Percentiles rank a stretch among this genome's conserved stretches.
phyloP scores from a whole-genome alignment of 768 basidiomycete genomes.

The Leccinum rimulosum region DNA sequence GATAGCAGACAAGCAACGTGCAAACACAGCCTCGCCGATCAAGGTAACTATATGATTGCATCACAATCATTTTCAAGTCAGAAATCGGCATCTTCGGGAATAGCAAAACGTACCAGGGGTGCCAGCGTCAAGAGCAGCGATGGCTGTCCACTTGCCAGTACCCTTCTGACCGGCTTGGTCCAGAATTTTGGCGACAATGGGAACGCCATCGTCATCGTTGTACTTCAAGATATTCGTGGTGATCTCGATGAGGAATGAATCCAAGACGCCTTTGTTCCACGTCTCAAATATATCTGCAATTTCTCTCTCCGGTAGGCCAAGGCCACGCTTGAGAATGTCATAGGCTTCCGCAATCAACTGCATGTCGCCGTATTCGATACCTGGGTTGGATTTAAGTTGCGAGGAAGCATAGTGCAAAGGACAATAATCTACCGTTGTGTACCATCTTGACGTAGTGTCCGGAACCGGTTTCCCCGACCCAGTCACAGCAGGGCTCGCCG shows the following conservation, averaged over 20 bases:
- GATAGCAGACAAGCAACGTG: conserved; percentile 95
- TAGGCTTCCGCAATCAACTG: conserved; percentile 98
- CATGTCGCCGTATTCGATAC: conserved; percentile 99
- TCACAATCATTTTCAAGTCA: conserved; percentile 9
- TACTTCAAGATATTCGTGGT: conserved; percentile 95
- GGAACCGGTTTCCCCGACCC: conserved; percentile 95
- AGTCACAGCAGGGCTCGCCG: conserved; percentile 98
- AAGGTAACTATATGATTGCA: conserved; percentile 69
- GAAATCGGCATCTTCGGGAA: conserved; percentile 6
- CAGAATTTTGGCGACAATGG: conserved; percentile 90
- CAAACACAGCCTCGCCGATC: conserved; percentile 99
- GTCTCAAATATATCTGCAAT: conserved; percentile 91
- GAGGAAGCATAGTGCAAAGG: not conserved
- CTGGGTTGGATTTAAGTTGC: conserved; percentile 38
- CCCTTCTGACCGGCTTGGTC: conserved; percentile 98
- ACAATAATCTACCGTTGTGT: conserved; percentile 69
- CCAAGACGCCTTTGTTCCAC: conserved; percentile 99
- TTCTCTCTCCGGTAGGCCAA: conserved; percentile 81
- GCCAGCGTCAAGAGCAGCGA: conserved; percentile 92
- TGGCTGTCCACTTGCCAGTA: conserved; percentile 99
- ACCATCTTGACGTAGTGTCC: conserved; percentile 99
- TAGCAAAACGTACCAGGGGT: conserved; percentile 58
- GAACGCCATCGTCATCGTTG: conserved; percentile 93
- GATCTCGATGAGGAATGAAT: conserved; percentile 99
- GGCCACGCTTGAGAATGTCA: conserved; percentile 96